Evolutionary conservation across 2,329 filamentous ascomycete genomes (phyloP), one percentile per base, ranked within the genome.

Genomic region (Ophiostoma angusticollis): DNA sequence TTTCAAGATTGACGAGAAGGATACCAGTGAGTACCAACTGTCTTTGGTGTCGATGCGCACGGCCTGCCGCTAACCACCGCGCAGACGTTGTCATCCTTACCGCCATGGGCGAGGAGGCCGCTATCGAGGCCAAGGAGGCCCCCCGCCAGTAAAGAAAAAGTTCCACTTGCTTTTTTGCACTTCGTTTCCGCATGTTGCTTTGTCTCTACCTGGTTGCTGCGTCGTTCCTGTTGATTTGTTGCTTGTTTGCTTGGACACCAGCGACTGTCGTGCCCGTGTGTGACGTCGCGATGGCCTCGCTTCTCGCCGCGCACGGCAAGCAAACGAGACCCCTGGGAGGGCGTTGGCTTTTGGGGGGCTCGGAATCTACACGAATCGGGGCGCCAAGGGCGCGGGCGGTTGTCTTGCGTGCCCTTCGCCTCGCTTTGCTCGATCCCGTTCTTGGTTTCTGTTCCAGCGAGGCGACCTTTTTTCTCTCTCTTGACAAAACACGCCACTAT

Each of bases 91-190:
- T 89, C 55, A 78, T 98, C 62, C 82, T 93, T 60, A 84, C 84
- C 56, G 78, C 91, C 61, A 98, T 98, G 91, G 84, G 84, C 60
- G 89, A 98, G 70, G 84, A 96, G 74, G 68, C 74, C 55, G 82
- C 80, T 58, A 80, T 95, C 61, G 87, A 95, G 61, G 82, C 79
- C 67, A 96, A 96, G 79, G 87, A 95, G 70, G 84, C 84, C 63
- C 78, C 83, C 63, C 54, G 55, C 47, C 55, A 59, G 50, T 57
- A 55, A 54, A 50, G n/a, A 42, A 38, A 37, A 37, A 39, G 23
- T 42, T 35, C 30, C 7, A 5, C n/a, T 39, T 30, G 31, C 22
- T 19, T 41, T 33, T 39, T 39, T 43, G 40, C 37, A 24, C 16
- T 40, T 42, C n/a, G n/a, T n/a, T n/a, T n/a, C n/a, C n/a, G n/a